Evolutionary conservation across 192 early-diverging fungal genomes (phyloP), one percentile per base, ranked within the genome.

Genomic region (Coemansia sp.): DNA sequence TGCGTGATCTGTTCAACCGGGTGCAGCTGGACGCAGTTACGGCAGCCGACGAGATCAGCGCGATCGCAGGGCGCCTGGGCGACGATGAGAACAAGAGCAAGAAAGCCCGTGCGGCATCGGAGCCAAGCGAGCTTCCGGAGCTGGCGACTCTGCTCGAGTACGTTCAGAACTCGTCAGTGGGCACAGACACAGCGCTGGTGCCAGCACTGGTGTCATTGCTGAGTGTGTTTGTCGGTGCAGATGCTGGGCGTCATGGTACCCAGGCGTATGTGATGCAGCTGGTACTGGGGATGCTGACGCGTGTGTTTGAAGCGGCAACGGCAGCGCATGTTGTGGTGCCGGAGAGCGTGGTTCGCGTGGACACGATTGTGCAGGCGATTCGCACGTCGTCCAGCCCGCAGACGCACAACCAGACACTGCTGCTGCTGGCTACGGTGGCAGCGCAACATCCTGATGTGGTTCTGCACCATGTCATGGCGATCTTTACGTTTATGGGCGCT

Each of bases 401-500:
- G 76, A 97, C 95, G 12, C 92, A 95, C 76, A 97, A 94, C 83
- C 85, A 88, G 54, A 82, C 88, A 36, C 85, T 98, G 34, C 76
- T 93, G 23, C 75, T 98, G 55, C 86, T 98, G 86, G 89, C 93
- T 0, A 84, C 91, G 9, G 88, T 97, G 36, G 94, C 93, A 0
- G 80, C 82, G 5, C 67, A 90, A 50, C 89, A 86, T 66, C 91
- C 97, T 3, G 87, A 94, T 36, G 82, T 81, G 53, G 95, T 98
- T 4, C 80, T 98, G 20, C 84, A 92, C 61, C 92, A 93, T 74
- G 90, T 94, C 53, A 97, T 98, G 89, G 93, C 94, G 18, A 87
- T 97, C 23, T 98, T 98, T 67, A 98, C 93, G 11, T 97, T 97
- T 68, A 95, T 98, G 95, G 95, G 95, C 15, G 92, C 90, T 46